Conservation (phyloP, 2,329 filamentous ascomycete genomes). For the Fusarium subtropicale region DNA sequence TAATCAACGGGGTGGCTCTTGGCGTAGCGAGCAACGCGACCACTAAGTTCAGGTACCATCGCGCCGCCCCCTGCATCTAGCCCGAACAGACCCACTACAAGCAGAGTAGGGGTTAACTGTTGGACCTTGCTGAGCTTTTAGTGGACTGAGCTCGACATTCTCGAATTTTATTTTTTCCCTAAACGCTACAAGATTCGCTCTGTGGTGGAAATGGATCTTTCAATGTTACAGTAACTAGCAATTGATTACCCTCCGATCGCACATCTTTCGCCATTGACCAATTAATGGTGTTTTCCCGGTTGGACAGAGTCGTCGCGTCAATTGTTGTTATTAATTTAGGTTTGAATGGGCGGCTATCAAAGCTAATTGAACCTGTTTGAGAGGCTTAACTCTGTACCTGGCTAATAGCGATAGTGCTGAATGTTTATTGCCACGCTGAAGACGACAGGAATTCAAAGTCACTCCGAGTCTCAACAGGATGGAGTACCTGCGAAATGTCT, state of each 20-base stretch:
- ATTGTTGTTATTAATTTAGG: slow-evolving; percentile 11
- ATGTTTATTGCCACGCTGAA: slow-evolving; percentile 27
- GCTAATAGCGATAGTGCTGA: slow-evolving; percentile 20
- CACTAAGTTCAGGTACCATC: slow-evolving; percentile 42
- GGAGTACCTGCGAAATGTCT: not conserved
- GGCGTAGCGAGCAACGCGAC: slow-evolving; percentile 31
- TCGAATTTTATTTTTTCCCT: slow-evolving; percentile 10
- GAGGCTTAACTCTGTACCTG: slow-evolving; percentile 25
- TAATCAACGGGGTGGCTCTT: slow-evolving; percentile 30
- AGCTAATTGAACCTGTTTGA: not conserved
- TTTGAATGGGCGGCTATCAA: slow-evolving; percentile 19
- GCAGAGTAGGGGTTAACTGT: slow-evolving; percentile 3
- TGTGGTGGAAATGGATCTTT: not conserved
- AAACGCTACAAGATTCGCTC: not conserved
- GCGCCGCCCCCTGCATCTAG: slow-evolving; percentile 23
- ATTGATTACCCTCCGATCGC: not conserved
- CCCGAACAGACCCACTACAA: slow-evolving; percentile 15
- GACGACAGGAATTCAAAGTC: not conserved
- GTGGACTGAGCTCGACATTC: slow-evolving; percentile 14
- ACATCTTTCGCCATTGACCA: not conserved
- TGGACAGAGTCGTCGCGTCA: not conserved
- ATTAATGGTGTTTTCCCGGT: slow-evolving; percentile 1
- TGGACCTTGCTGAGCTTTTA: slow-evolving; percentile 17
- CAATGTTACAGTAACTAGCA: not conserved
- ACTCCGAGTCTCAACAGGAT: not conserved